A percentile compares a stretch with the other conserved stretches of the same genome.
phyloP scores from a whole-genome alignment of 805 yeast species.

The Hanseniaspora guilliermondii region DNA sequence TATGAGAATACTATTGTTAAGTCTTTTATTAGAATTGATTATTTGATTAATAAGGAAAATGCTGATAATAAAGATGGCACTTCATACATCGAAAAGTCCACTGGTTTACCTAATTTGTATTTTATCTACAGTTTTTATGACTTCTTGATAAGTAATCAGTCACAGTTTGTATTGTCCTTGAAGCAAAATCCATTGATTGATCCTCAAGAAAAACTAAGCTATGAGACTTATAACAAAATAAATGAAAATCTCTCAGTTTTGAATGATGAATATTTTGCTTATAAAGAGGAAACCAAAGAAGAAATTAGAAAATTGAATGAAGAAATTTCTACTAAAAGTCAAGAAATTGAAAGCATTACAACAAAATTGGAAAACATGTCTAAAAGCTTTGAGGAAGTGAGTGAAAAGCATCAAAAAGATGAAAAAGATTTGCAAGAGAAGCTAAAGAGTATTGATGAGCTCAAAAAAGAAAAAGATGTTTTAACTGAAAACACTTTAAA shows the following conservation, averaged over 20 bases:
- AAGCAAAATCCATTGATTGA: conserved; percentile 63
- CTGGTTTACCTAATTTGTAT: conserved; percentile 73
- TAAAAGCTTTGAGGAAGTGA: conserved; percentile 14
- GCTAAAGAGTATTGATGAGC: conserved; percentile 17
- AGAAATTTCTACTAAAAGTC: conserved; percentile 14
- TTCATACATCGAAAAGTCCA: conserved; percentile 1
- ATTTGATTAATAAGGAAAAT: conserved; percentile 25
- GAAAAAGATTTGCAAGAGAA: conserved; percentile 11
- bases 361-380: conserved; percentile 16
- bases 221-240: conserved; percentile 35
- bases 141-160: conserved; percentile 55
- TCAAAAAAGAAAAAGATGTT: conserved; percentile 19
- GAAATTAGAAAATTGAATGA: conserved; percentile 20
- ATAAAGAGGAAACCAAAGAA: conserved; percentile 24
- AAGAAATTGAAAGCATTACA: conserved; percentile 14
- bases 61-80: conserved; percentile 53
- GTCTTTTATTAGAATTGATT: conserved; percentile 41
- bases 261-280: conserved; percentile 22
- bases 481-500: conserved; percentile 24
- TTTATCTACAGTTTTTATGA: conserved; percentile 53
- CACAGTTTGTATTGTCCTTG: conserved; percentile 56
- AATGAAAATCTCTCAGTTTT: conserved; percentile 29
- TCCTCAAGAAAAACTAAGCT: conserved; percentile 55
- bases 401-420: conserved; percentile 19
- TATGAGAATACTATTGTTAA: conserved; percentile 46